Percentiles rank a stretch among this genome's conserved stretches.
Evolutionary conservation across 1,284 basidiomycete species (phyloP).

Genomic region (Meripilus lineatus): DNA sequence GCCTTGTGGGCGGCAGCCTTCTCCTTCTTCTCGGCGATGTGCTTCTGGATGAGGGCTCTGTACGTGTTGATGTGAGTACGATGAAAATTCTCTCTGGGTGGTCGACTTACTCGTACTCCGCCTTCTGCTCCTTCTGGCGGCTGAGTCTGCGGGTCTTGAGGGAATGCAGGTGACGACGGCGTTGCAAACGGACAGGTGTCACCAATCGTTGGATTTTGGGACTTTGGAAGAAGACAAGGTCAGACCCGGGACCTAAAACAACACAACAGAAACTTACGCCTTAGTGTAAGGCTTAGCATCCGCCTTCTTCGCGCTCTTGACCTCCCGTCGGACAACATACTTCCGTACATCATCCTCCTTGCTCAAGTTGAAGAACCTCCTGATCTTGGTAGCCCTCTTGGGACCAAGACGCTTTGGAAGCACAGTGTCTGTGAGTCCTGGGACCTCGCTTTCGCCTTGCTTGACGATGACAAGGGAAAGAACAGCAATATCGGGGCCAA

Average conservation of each 20-base stretch:
- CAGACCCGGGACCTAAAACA: not conserved
- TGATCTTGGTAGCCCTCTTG: slow-evolving; percentile 94
- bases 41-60: slow-evolving; percentile 81
- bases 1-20: slow-evolving; percentile 78
- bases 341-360: slow-evolving; percentile 99
- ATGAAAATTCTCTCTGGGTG: not conserved
- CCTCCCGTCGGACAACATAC: slow-evolving; percentile 93
- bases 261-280: slow-evolving; percentile 62
- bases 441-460: slow-evolving; percentile 91
- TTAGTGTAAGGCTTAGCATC: slow-evolving; percentile 96
- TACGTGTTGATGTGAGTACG: slow-evolving; percentile 4
- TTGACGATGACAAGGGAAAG: slow-evolving; percentile 95
- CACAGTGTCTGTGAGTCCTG: slow-evolving; percentile 89
- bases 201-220: slow-evolving; percentile 91
- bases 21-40: slow-evolving; percentile 90
- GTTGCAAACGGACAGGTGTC: slow-evolving; percentile 93
- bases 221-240: slow-evolving; percentile 29
- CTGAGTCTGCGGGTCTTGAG: slow-evolving; percentile 89
- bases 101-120: slow-evolving; percentile 76
- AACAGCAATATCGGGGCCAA: slow-evolving; percentile 94
- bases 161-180: slow-evolving; percentile 89
- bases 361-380: slow-evolving; percentile 95
- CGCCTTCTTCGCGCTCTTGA: slow-evolving; percentile 87
- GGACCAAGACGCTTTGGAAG: slow-evolving; percentile 95
- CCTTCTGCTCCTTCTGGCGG: slow-evolving; percentile 91